A percentile compares a stretch with the other conserved stretches of the same genome.
Conservation (phyloP, 208 protist genomes). For the Tritrichomonas foetus region DNA sequence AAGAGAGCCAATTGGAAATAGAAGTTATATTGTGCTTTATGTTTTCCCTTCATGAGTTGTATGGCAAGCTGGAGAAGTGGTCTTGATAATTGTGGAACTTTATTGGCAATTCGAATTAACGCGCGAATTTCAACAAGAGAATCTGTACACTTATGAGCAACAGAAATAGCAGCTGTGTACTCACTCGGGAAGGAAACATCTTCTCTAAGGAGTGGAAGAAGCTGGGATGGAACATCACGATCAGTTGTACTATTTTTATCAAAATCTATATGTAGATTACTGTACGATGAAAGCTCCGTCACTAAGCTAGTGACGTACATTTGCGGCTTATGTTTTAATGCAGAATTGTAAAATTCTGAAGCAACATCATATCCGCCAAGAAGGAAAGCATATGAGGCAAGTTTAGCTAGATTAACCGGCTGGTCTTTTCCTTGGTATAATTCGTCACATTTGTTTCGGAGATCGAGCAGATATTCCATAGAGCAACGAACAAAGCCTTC, state of each 20-base stretch:
- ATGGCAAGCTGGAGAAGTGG: background rate
- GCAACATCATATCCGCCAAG: background rate
- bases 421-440: background rate
- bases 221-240: background rate
- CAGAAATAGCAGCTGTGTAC: background rate
- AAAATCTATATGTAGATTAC: background rate
- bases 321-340: background rate
- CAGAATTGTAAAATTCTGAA: background rate
- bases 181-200: background rate
- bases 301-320: background rate
- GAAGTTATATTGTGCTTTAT: background rate
- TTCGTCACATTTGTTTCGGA: background rate
- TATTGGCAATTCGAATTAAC: background rate
- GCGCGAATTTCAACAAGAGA: background rate
- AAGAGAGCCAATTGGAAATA: background rate
- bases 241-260: constrained; percentile 2
- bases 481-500: background rate
- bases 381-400: background rate
- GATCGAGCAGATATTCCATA: background rate
- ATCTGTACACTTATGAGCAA: background rate
- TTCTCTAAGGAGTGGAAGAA: background rate
- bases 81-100: background rate
- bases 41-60: too few species aligned
- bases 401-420: background rate
- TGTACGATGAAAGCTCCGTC: background rate